Evolutionary conservation across 176 grass and related monocot genomes (phyloP).

Genomic region (Carex littledalei): DNA sequence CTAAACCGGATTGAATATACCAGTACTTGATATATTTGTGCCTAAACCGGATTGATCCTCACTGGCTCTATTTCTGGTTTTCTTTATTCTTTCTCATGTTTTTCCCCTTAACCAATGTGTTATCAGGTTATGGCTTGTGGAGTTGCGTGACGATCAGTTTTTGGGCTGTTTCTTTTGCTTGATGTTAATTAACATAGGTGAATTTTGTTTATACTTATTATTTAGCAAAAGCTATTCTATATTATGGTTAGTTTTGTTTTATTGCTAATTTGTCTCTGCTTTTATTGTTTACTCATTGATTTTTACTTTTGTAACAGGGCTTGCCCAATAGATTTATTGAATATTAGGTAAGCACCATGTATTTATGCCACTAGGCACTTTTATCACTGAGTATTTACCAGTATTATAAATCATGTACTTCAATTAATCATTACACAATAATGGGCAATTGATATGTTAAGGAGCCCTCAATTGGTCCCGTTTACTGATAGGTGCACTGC

Average conservation of each 20-base stretch:
- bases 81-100: background rate
- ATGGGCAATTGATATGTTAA: too few relatives aligned
- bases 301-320: background rate
- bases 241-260: background rate
- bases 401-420: background rate
- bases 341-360: background rate
- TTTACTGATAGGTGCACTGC: too few relatives aligned
- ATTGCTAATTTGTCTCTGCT: background rate
- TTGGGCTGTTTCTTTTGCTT: background rate
- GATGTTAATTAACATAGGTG: background rate
- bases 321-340: too few relatives aligned
- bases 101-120: background rate
- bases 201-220: background rate
- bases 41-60: too few relatives aligned
- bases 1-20: background rate
- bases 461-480: too few relatives aligned
- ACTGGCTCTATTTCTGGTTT: background rate
- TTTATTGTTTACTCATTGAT: background rate
- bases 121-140: background rate
- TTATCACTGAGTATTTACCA: background rate
- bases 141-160: background rate
- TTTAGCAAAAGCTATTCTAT: background rate
- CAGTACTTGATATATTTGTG: background rate
- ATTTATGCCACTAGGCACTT: background rate
- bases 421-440: background rate